phyloP scores from a whole-genome alignment of 257 asterid genomes.

The Paraleonurus japonicus region DNA sequence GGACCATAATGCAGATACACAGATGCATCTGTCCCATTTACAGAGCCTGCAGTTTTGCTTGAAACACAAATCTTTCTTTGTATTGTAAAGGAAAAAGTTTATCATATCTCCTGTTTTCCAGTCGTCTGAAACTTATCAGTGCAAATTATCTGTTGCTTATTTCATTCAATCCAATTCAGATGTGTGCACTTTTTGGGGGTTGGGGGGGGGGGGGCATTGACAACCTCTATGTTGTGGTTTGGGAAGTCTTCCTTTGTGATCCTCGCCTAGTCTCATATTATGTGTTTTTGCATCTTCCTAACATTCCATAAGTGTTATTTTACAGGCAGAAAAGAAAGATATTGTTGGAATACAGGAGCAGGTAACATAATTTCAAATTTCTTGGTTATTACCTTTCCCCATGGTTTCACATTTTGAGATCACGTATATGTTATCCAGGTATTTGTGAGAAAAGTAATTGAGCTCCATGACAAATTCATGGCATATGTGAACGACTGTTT shows the following conservation, averaged over 20 bases:
- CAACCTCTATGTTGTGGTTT: not conserved
- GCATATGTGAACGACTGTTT: constrained; percentile 88
- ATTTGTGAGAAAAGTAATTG: constrained; percentile 91
- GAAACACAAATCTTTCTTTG: not conserved
- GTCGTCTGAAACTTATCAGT: not conserved
- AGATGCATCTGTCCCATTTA: no score
- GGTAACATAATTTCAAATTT: constrained; percentile 40
- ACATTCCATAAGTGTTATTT: constrained; percentile 23
- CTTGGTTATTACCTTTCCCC: not conserved
- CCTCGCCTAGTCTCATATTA: not conserved
- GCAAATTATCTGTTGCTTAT: not conserved
- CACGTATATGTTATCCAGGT: constrained; percentile 44
- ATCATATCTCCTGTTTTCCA: not conserved
- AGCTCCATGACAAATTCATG: constrained; percentile 94
- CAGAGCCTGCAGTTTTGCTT: constrained; percentile 3
- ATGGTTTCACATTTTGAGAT: constrained; percentile 22
- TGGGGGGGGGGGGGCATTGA: not conserved
- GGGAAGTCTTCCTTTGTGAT: not conserved
- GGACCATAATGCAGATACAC: no score
- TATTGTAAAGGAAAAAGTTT: not conserved
- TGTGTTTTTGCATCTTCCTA: constrained; percentile 11
- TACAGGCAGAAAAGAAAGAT: constrained; percentile 93
- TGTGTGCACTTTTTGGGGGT: not conserved
- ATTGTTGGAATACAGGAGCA: constrained; percentile 91
- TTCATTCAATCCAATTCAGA: not conserved